These are phyloP conservation scores for Cytospora piceicola DNA, from an alignment of 2,329 filamentous ascomycete genomes.

Conservation along the genomic window DNA sequence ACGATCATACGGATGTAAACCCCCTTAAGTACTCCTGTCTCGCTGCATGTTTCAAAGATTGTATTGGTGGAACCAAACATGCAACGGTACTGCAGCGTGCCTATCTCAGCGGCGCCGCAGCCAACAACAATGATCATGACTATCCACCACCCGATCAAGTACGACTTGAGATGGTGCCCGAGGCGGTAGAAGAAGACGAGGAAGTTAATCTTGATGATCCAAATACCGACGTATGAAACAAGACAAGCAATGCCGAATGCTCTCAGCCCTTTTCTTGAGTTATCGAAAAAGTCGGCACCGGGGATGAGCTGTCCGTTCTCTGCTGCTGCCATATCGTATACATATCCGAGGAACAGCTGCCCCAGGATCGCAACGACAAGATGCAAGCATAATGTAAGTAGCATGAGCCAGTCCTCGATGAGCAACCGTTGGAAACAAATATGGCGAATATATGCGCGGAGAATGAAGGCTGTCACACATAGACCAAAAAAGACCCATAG, in stretches of 20 bases:
- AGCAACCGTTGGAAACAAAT: slow-evolving; percentile 32
- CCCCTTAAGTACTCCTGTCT: neutral
- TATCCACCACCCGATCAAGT: slow-evolving; percentile 31
- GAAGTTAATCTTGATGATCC: slow-evolving; percentile 29
- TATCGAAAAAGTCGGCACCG: slow-evolving; percentile 13
- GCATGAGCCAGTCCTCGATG: slow-evolving; percentile 34
- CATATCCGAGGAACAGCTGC: slow-evolving; percentile 9
- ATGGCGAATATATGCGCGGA: slow-evolving; percentile 26
- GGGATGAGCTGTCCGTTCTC: neutral
- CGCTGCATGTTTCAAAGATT: slow-evolving; percentile 26
- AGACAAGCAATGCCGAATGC: slow-evolving; percentile 9
- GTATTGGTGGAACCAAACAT: slow-evolving; percentile 24
- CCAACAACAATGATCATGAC: slow-evolving; percentile 26
- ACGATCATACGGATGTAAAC: slow-evolving; percentile 15
- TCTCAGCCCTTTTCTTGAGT: slow-evolving; percentile 1
- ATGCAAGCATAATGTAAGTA: slow-evolving; percentile 27
- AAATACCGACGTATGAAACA: slow-evolving; percentile 18
- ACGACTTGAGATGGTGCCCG: slow-evolving; percentile 10
- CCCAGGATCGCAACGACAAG: slow-evolving; percentile 8
- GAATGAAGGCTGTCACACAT: neutral
- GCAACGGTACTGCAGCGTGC: slow-evolving; percentile 26
- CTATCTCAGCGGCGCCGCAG: slow-evolving; percentile 17
- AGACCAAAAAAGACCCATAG: neutral
- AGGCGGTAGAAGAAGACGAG: slow-evolving; percentile 27
- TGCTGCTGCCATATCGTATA: neutral